Conservation (phyloP, 192 early-diverging fungal genomes). For the Backusella psychrophila region DNA sequence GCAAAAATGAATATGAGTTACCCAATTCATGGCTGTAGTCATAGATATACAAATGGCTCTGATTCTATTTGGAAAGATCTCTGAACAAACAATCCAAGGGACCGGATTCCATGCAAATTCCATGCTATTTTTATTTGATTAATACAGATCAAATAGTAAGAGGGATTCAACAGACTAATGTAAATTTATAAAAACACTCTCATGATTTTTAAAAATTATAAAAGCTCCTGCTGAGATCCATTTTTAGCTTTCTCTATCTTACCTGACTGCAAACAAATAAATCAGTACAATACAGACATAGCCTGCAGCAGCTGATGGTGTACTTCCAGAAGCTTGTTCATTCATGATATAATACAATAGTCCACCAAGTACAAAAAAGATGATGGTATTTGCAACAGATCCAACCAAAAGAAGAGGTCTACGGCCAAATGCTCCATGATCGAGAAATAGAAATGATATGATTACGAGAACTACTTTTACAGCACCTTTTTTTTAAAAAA, state of each 20-base stretch:
- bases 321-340: not conserved
- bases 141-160: not conserved
- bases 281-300: not conserved
- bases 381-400: not conserved
- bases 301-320: not conserved
- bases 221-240: too few relatives aligned
- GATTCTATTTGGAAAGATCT: constrained; percentile 6
- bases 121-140: not conserved
- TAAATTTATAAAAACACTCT: too few relatives aligned
- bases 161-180: too few relatives aligned
- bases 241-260: not conserved
- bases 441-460: not conserved
- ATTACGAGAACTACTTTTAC: constrained; percentile 11
- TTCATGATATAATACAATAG: not conserved
- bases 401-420: constrained; percentile 4
- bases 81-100: not conserved
- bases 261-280: constrained; percentile 11
- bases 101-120: not conserved
- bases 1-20: not conserved
- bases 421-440: not conserved
- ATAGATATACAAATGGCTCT: constrained; percentile 8
- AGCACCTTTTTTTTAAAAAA: not conserved
- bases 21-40: constrained; percentile 12
- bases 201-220: too few relatives aligned
- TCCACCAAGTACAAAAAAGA: not conserved